phyloP scores from a whole-genome alignment of 495 filamentous ascomycete genomes.

The Aspergillus olivimuriae region DNA sequence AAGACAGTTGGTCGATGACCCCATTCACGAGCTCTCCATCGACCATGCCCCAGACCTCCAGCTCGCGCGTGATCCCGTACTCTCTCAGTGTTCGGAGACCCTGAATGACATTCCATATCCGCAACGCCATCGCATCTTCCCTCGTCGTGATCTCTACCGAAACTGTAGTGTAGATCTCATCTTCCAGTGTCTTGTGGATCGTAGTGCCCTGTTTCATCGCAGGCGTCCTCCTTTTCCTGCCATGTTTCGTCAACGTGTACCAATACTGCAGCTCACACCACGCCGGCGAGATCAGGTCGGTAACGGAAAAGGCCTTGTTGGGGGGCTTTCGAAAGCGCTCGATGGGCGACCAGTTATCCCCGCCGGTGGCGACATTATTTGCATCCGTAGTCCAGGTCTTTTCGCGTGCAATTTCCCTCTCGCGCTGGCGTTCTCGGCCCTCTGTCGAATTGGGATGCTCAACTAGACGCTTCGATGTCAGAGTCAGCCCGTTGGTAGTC shows the following conservation, averaged over 20 bases:
- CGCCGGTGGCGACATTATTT: constrained; percentile 6
- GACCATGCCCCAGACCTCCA: constrained; percentile 87
- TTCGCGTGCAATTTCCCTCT: constrained; percentile 24
- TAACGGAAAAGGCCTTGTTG: constrained; percentile 78
- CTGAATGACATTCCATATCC: constrained; percentile 89
- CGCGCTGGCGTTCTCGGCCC: constrained; percentile 36
- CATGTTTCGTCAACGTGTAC: constrained; percentile 73
- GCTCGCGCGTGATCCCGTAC: constrained; percentile 76
- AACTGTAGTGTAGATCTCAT: constrained; percentile 73
- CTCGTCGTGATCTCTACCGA: constrained; percentile 61
- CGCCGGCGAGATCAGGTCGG: constrained; percentile 77
- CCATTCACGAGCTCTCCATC: constrained; percentile 83
- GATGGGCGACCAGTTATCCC: constrained; percentile 50
- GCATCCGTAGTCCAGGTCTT: constrained; percentile 14
- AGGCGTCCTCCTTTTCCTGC: constrained; percentile 62
- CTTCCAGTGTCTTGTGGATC: constrained; percentile 79
- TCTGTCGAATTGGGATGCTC: constrained; percentile 43
- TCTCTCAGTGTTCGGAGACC: constrained; percentile 71
- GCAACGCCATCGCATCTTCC: constrained; percentile 78
- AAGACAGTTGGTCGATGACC: constrained; percentile 81
- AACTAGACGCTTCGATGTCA: constrained; percentile 61
- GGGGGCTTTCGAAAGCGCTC: constrained; percentile 75
- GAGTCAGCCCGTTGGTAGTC: constrained; percentile 40
- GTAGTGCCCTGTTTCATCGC: constrained; percentile 77
- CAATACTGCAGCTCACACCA: constrained; percentile 97